Evolutionary conservation across 208 protist genomes (phyloP).

Genomic region (Balamuthia mandrillaris): DNA sequence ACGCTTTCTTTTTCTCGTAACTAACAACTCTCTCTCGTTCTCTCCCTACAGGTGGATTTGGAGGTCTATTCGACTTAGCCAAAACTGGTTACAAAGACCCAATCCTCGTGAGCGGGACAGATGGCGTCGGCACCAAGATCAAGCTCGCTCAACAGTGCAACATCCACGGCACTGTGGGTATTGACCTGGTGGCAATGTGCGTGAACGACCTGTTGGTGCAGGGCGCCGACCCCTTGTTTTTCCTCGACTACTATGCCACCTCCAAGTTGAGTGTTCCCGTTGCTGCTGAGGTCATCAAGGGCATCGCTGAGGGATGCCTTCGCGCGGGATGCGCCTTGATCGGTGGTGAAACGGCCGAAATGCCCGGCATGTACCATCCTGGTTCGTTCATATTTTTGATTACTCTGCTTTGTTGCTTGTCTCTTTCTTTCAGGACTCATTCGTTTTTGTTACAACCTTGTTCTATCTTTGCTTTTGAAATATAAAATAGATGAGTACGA

Average conservation of each 20-base stretch:
- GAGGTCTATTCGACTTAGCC: conserved; percentile 70
- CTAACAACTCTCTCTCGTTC: background rate
- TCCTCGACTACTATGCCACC: conserved; percentile 78
- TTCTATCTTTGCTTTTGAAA: background rate
- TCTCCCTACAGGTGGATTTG: conserved; percentile 57
- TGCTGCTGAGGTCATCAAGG: conserved; percentile 63
- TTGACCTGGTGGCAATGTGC: conserved; percentile 78
- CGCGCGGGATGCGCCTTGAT: conserved; percentile 67
- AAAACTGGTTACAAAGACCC: conserved; percentile 67
- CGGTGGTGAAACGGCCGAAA: conserved; percentile 78
- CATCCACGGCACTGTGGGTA: conserved; percentile 68
- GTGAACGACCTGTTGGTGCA: conserved; percentile 75
- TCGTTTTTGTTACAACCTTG: background rate
- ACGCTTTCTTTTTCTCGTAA: background rate
- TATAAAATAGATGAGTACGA: conserved; percentile 67
- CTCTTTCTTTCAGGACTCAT: too few species aligned
- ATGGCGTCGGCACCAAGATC: conserved; percentile 80
- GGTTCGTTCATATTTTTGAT: conserved; percentile 23
- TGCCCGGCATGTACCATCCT: conserved; percentile 75
- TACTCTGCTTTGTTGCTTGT: background rate
- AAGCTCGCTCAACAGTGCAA: conserved; percentile 63
- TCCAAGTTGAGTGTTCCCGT: conserved; percentile 60
- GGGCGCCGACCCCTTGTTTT: conserved; percentile 76
- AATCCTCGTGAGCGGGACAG: conserved; percentile 72
- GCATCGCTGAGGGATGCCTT: conserved; percentile 68